Conservation (phyloP, 208 protist genomes). For the Borovskyia barvae region DNA sequence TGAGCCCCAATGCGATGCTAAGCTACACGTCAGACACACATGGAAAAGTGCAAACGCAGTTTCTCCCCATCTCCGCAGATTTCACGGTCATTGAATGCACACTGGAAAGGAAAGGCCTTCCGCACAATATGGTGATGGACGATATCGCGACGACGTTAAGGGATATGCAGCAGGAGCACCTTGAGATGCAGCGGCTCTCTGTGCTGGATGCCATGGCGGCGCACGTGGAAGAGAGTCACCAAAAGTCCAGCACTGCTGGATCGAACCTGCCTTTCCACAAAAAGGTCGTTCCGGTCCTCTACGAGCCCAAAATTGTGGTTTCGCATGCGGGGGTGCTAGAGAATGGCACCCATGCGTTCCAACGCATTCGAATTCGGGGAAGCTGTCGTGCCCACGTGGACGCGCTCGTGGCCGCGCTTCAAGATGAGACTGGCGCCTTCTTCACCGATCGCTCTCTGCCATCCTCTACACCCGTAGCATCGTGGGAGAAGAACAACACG, state of each 20-base stretch:
- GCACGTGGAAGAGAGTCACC: slow-evolving; percentile 8
- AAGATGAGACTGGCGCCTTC: slow-evolving; percentile 42
- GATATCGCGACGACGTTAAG: slow-evolving; percentile 70
- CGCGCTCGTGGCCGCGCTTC: slow-evolving; percentile 50
- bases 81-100: slow-evolving; percentile 82
- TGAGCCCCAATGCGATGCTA: neutral
- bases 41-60: slow-evolving; percentile 18
- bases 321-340: slow-evolving; percentile 82
- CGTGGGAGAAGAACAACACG: neutral
- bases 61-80: slow-evolving; percentile 57
- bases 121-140: slow-evolving; percentile 82
- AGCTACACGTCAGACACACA: neutral
- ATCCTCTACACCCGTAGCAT: neutral
- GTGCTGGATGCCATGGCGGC: slow-evolving; percentile 42
- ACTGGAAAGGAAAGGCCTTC: slow-evolving; percentile 77
- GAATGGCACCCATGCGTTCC: slow-evolving; percentile 76
- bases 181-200: slow-evolving; percentile 69
- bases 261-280: slow-evolving; percentile 1
- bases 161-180: slow-evolving; percentile 65
- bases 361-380: slow-evolving; percentile 85
- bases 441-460: slow-evolving; percentile 51
- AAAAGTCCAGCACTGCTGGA: neutral
- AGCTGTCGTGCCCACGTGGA: slow-evolving; percentile 80
- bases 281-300: slow-evolving; percentile 72
- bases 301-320: slow-evolving; percentile 79